These are phyloP conservation scores for Phlegmacium glaucopus DNA, from an alignment of 768 basidiomycete species.

Conservation along the genomic window DNA sequence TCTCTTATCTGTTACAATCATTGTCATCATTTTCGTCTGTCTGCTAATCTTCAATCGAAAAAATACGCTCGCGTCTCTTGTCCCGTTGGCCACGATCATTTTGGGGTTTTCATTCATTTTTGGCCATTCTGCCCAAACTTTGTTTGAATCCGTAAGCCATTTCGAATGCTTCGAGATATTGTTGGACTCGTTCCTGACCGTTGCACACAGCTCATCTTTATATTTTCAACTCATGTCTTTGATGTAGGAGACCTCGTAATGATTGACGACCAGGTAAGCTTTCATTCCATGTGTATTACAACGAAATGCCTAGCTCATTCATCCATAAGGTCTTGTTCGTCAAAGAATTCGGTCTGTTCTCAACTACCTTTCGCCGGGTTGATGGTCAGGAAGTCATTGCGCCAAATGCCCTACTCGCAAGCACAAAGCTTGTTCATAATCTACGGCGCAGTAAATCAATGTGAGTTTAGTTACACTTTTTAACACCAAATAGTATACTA, in stretches of 20 bases:
- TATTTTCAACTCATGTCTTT: constrained; percentile 83
- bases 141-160: constrained; percentile 68
- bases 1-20: constrained; percentile 52
- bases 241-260: constrained; percentile 81
- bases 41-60: constrained; percentile 71
- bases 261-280: constrained; percentile 65
- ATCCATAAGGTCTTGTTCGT: constrained; percentile 44
- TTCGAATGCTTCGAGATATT: not conserved
- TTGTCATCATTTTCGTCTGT: constrained; percentile 63
- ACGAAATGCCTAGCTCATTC: not conserved
- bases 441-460: constrained; percentile 72
- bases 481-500: not conserved
- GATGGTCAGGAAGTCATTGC: constrained; percentile 80
- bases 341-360: constrained; percentile 76
- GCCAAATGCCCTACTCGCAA: constrained; percentile 70
- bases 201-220: constrained; percentile 64
- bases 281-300: constrained; percentile 2
- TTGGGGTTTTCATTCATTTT: constrained; percentile 86
- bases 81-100: constrained; percentile 76
- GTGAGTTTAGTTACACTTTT: constrained; percentile 32
- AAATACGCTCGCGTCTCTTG: constrained; percentile 67
- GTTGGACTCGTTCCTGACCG: not conserved
- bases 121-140: constrained; percentile 72
- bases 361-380: constrained; percentile 75
- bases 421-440: constrained; percentile 75